Percentiles rank a stretch among this genome's conserved stretches.
phyloP scores from a whole-genome alignment of 2,329 filamentous ascomycete genomes.

The Penicillium sp. region DNA sequence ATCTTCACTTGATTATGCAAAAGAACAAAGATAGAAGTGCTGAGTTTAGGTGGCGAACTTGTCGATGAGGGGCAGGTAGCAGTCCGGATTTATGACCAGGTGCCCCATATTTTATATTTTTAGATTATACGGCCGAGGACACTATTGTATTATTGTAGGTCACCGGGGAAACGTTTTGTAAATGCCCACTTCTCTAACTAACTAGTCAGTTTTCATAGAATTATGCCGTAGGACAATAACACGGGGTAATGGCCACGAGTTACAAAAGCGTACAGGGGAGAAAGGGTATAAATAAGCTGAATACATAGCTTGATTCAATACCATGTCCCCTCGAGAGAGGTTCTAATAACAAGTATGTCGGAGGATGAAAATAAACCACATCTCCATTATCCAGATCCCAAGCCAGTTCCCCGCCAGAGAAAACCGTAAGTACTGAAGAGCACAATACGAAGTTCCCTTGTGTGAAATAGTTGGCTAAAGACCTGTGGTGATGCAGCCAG shows the following conservation, averaged over 20 bases:
- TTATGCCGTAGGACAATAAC: too few species aligned
- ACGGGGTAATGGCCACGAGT: too few species aligned
- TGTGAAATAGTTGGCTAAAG: not conserved
- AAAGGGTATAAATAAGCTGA: too few species aligned
- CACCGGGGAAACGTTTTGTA: too few species aligned
- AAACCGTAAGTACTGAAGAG: constrained; percentile 16
- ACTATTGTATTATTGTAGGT: too few species aligned
- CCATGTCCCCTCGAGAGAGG: too few species aligned
- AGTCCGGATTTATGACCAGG: not conserved
- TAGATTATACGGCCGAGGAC: too few species aligned
- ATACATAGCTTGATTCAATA: too few species aligned
- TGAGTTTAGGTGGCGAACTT: not conserved
- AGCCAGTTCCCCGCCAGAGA: not conserved
- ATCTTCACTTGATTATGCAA: not conserved
- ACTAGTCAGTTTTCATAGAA: too few species aligned
- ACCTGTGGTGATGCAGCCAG: constrained; percentile 16
- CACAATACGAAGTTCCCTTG: constrained; percentile 13
- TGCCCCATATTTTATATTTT: not conserved
- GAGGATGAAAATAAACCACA: constrained; percentile 17
- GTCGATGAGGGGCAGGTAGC: not conserved
- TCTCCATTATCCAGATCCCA: constrained; percentile 10
- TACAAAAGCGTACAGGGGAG: too few species aligned
- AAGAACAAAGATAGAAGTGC: not conserved
- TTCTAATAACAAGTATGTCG: constrained; percentile 3
- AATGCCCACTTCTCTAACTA: too few species aligned